A percentile compares a stretch with the other conserved stretches of the same genome.
phyloP scores from a whole-genome alignment of 1,139 yeast species.

The Zhuliangozyma parablackwelliae region DNA sequence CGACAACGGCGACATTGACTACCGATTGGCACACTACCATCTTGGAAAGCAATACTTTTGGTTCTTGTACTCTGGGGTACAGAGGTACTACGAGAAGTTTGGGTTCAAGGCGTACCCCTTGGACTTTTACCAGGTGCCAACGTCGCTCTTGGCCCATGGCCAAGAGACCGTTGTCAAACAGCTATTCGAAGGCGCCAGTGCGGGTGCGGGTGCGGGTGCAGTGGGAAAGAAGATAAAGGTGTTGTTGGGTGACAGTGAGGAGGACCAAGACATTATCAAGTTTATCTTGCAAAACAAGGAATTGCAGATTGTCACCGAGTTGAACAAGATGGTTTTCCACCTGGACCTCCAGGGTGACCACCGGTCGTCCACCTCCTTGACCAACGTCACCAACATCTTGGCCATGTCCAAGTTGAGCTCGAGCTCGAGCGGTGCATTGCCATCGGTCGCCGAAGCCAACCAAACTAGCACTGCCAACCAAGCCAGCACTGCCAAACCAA shows the following conservation, averaged over 20 bases:
- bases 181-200: constrained; percentile 13
- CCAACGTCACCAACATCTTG: constrained; percentile 26
- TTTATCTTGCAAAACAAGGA: constrained; percentile 33
- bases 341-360: constrained; percentile 31
- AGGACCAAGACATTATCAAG: constrained; percentile 29
- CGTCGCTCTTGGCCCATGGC: constrained; percentile 15
- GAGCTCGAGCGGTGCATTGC: constrained; percentile 20
- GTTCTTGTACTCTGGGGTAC: constrained; percentile 36
- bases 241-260: constrained; percentile 19
- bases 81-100: constrained; percentile 28
- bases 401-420: constrained; percentile 22
- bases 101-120: constrained; percentile 39
- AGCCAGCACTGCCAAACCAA: not conserved
- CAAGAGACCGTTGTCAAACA: constrained; percentile 19
- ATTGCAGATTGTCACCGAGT: constrained; percentile 34
- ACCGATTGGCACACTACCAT: constrained; percentile 29
- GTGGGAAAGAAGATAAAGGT: constrained; percentile 30
- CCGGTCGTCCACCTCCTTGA: constrained; percentile 34
- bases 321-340: constrained; percentile 33
- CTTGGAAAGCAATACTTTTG: constrained; percentile 36
- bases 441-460: too few species aligned
- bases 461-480: not conserved
- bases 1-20: constrained; percentile 26
- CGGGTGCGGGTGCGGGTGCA: not conserved
- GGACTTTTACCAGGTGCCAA: constrained; percentile 33